Conservation (phyloP, 169 alveolate genomes). For the Perkinsus olseni region DNA sequence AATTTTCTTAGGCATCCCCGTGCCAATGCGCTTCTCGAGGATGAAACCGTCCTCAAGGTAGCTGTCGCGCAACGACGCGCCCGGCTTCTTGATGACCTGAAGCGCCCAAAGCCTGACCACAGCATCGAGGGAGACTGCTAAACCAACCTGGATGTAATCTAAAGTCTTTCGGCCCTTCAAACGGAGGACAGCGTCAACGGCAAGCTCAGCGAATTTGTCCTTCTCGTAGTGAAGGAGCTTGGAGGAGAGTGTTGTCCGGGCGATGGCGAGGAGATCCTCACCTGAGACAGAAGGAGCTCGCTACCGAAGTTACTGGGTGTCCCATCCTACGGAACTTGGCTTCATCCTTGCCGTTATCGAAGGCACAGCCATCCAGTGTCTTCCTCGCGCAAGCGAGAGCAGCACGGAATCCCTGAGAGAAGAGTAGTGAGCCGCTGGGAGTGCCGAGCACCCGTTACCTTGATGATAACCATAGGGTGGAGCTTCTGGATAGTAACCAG, state of each 20-base stretch:
- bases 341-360: conserved; percentile 59
- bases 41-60: conserved; percentile 97
- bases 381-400: conserved; percentile 84
- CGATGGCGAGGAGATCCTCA: conserved; percentile 86
- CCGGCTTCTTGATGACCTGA: conserved; percentile 92
- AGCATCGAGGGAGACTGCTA: conserved; percentile 22
- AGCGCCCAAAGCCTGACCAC: conserved; percentile 63
- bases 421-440: not conserved
- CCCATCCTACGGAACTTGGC: conserved; percentile 27
- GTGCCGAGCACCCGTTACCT: not conserved
- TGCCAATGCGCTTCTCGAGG: conserved; percentile 90
- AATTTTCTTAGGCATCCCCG: conserved; percentile 83
- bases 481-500: conserved; percentile 83
- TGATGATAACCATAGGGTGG: conserved; percentile 90
- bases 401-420: conserved; percentile 61
- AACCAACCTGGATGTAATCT: conserved; percentile 45
- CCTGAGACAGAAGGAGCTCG: conserved; percentile 33
- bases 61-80: conserved; percentile 92
- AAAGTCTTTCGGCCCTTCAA: conserved; percentile 63
- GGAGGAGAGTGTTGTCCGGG: conserved; percentile 95
- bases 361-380: conserved; percentile 65
- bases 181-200: conserved; percentile 95
- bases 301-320: not conserved
- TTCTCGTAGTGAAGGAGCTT: conserved; percentile 89
- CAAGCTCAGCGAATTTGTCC: conserved; percentile 86